Base-by-base conservation (phyloP, 768 basidiomycete genomes). In the Obba rivulosa region DNA sequence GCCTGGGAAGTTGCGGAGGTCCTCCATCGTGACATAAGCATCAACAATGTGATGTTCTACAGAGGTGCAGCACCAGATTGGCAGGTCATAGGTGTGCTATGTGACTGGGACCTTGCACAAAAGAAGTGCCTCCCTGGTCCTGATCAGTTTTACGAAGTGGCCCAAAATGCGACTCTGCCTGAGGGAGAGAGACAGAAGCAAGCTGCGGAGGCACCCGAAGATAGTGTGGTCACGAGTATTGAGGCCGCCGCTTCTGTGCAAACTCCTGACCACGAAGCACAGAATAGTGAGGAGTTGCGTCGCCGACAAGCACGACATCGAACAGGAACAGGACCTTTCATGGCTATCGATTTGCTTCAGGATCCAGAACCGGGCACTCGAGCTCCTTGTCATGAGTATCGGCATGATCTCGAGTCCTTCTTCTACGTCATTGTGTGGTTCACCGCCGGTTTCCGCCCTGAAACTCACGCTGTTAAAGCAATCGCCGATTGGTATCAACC, bases 351-450 rank as follows among this genome's bases (percentile, higher is more conserved):
- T 11, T 8, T 48, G 8, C 20, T 50, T n/a, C n/a, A n/a, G n/a
- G n/a, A n/a, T n/a, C n/a, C n/a, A n/a, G n/a, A n/a, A 4, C 9
- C 25, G n/a, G 11, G 11, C 8, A 34, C 11, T 8, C 11, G 7
- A 24, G 20, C 44, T 17, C 49, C 49, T 4, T 8, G 9, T 18
- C 49, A 50, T 38, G 24, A 13, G 4, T 50, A 39, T 34, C 49
- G 45, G 4, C 34, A 45, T 24, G 49, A 50, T 11, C 49, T 50
- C 18, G 43, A 50, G 36, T 50, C 49, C 18, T 50, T 50, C 36
- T 46, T 45, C 34, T 50, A 5, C 34, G n/a, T 50, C 20, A 9
- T 47, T 18, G 38, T 21, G 5, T 47, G 20, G 8, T 41, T 47
- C 38, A 41, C 38, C 40, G 46, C 37, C 11, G 37, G 14, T 20